Evolutionary conservation across 2,329 filamentous ascomycete genomes (phyloP), one percentile per base, ranked within the genome.

Genomic region (Biscogniauxia sp.): DNA sequence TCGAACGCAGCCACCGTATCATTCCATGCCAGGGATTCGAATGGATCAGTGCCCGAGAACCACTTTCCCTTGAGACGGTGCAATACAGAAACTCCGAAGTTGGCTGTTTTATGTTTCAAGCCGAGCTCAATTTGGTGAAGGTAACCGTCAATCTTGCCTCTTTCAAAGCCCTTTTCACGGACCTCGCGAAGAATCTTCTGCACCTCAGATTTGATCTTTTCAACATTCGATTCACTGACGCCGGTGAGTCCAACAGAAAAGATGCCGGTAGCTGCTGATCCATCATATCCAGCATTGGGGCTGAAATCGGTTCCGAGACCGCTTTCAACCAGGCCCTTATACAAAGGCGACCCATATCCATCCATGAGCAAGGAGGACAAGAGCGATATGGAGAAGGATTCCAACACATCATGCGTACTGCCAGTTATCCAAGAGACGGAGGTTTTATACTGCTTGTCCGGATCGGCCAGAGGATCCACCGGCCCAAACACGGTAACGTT

Each of bases 41-140:
- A 96, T 0, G 95, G 94, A 73, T 98, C 92, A 3, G 93, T 88
- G 5, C 94, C 95, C 60, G 95, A 96, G 77, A 99, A 98, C 95
- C 95, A 99, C 61, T 90, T 89, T 1, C 92, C 90, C 72, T 96
- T 91, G 7, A 97, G 82, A 51, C 94, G 87, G 68, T 97, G 92
- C 76, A 99, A 86, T 57, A 98, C 85, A 19, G 89, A 88, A 82
- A 97, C 92, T 15, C 95, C 95, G 72, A 99, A 99, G 70, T 90
- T 93, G 58, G 95, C 92, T 0, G 93, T 97, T 81, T 98, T 98
- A 79, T 99, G 93, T 78, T 97, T 97, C 54, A 98, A 79, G 0
- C 88, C 84, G n/a, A 99, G 83, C 73, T 99, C 95, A 3, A 98
- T 79, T 75, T 98, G 94, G 74, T 99, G 95, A 57, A 99, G 82